A percentile compares a stretch with the other conserved stretches of the same genome.
phyloP scores from a whole-genome alignment of 1,139 yeast species.

The Pneumocystis wakefieldiae region DNA sequence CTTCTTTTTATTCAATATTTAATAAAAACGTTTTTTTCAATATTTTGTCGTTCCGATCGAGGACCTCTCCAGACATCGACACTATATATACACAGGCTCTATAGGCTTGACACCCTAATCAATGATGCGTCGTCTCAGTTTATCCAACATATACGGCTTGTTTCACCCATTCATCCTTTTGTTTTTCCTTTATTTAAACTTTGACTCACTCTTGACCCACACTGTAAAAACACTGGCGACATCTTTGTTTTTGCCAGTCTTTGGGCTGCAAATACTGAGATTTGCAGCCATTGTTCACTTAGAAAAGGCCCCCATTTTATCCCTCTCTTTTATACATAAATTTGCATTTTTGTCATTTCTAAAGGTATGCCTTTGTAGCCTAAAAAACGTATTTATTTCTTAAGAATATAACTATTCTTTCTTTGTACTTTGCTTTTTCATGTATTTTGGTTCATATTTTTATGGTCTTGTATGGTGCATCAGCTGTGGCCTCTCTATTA shows the following conservation, averaged over 20 bases:
- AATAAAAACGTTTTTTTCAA: background rate
- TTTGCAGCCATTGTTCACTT: background rate
- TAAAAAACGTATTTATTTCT: background rate
- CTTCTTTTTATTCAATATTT: background rate
- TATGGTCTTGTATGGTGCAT: background rate
- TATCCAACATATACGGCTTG: background rate
- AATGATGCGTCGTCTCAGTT: background rate
- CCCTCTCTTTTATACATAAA: background rate
- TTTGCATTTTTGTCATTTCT: background rate
- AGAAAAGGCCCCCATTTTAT: background rate
- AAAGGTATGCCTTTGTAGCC: background rate
- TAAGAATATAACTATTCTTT: background rate
- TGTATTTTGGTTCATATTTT: background rate
- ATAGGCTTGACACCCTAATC: background rate
- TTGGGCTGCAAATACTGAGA: background rate
- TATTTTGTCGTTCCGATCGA: background rate
- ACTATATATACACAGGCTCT: background rate
- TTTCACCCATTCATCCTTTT: background rate
- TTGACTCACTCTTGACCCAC: background rate
- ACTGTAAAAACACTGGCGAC: background rate
- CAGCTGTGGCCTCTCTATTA: background rate
- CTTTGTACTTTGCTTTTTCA: background rate
- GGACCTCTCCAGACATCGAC: background rate
- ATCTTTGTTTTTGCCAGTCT: background rate
- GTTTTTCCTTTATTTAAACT: background rate